Evolutionary conservation across 805 yeast species (phyloP).

Genomic region (Cyberlindnera amylophila): DNA sequence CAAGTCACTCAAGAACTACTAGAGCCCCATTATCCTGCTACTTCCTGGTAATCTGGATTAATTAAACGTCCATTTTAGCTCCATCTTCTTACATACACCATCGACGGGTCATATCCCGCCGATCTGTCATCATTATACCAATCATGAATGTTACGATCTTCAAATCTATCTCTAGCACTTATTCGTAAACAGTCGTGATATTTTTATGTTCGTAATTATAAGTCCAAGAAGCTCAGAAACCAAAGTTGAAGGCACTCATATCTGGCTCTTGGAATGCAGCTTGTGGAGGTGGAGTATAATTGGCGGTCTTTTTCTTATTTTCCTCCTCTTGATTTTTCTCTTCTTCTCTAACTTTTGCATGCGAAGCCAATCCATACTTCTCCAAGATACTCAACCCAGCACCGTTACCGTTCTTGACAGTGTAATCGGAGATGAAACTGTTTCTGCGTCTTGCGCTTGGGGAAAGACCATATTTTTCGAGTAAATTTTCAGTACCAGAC

Average conservation of each 20-base stretch:
- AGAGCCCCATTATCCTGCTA: not conserved
- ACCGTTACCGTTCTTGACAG: not conserved
- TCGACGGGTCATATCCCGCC: no score
- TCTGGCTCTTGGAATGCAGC: conserved; percentile 66
- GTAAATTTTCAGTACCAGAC: conserved; percentile 9
- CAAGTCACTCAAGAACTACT: conserved; percentile 3
- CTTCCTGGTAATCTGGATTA: no score
- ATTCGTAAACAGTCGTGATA: no score
- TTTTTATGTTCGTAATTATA: no score
- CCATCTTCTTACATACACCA: no score
- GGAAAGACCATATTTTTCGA: conserved; percentile 27
- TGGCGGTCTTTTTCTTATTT: conserved; percentile 7
- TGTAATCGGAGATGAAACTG: conserved; percentile 11
- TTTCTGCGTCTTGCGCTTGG: conserved; percentile 24
- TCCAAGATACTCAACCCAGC: conserved; percentile 24
- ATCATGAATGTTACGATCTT: no score
- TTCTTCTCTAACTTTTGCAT: conserved; percentile 17
- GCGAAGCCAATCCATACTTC: conserved; percentile 27
- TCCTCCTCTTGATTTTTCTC: conserved; percentile 9
- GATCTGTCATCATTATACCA: no score
- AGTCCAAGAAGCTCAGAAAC: conserved; percentile 21
- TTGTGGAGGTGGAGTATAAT: conserved; percentile 40
- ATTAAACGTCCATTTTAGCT: no score
- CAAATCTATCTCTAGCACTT: no score
- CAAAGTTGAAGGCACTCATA: conserved; percentile 68